phyloP scores from a whole-genome alignment of 2,329 filamentous ascomycete genomes.

The Trichoderma gracile region DNA sequence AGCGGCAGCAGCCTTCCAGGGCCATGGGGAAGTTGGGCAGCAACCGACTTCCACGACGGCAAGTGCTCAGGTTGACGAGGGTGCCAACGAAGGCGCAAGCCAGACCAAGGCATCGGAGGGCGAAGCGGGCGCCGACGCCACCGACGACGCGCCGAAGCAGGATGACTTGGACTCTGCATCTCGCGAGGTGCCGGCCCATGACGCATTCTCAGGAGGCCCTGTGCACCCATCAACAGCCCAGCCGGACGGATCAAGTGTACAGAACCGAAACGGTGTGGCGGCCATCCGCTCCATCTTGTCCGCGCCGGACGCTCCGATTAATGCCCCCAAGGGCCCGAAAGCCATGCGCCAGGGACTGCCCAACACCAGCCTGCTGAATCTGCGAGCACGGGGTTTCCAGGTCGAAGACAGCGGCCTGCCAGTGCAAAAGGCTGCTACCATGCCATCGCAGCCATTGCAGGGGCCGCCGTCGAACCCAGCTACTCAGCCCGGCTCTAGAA shows the following conservation, averaged over 20 bases:
- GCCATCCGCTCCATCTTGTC: conserved; percentile 39
- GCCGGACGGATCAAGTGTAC: conserved; percentile 30
- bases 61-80: conserved; percentile 41
- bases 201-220: conserved; percentile 30
- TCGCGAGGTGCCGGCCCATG: conserved; percentile 38
- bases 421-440: conserved; percentile 29
- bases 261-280: conserved; percentile 30
- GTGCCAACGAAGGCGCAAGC: conserved; percentile 34
- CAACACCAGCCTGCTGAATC: conserved; percentile 73
- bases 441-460: conserved; percentile 21
- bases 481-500: conserved; percentile 44
- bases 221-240: conserved; percentile 21
- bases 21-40: conserved; percentile 30
- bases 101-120: conserved; percentile 17
- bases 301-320: conserved; percentile 55
- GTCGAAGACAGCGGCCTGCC: conserved; percentile 46
- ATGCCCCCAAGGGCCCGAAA: conserved; percentile 87
- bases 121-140: conserved; percentile 8
- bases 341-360: conserved; percentile 89
- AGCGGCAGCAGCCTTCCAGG: conserved; percentile 23
- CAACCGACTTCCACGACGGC: conserved; percentile 34
- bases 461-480: conserved; percentile 26
- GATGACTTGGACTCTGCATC: conserved; percentile 31
- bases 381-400: conserved; percentile 56
- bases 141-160: conserved; percentile 30